These are phyloP conservation scores for Sutorius australiensis DNA, from an alignment of 768 basidiomycete species.

Conservation along the genomic window DNA sequence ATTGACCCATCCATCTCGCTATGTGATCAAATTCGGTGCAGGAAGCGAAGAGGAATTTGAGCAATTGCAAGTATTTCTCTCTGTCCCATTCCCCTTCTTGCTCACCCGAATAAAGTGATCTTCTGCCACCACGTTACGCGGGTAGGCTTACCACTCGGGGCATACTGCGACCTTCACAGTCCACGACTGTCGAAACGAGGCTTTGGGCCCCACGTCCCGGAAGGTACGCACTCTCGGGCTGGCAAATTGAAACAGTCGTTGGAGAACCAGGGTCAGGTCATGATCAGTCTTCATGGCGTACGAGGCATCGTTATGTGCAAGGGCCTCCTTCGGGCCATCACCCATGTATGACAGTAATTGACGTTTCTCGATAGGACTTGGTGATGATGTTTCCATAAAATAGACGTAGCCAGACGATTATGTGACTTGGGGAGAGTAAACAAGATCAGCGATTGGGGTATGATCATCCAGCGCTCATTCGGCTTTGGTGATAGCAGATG, in stretches of 20 bases:
- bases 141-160: slow-evolving; percentile 70
- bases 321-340: slow-evolving; percentile 27
- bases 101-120: slow-evolving; percentile 31
- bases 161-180: slow-evolving; percentile 47
- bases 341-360: slow-evolving; percentile 35
- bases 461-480: slow-evolving; percentile 14
- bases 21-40: slow-evolving; percentile 47
- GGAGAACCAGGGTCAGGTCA: slow-evolving; percentile 31
- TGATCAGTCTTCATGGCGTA: slow-evolving; percentile 28
- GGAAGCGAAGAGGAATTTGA: slow-evolving; percentile 19
- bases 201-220: slow-evolving; percentile 65
- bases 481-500: slow-evolving; percentile 14
- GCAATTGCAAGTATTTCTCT: slow-evolving; percentile 18
- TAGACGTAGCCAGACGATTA: slow-evolving; percentile 12
- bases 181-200: slow-evolving; percentile 41
- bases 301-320: slow-evolving; percentile 41
- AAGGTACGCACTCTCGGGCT: slow-evolving; percentile 59
- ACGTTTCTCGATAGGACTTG: slow-evolving; percentile 8
- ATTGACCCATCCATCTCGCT: slow-evolving; percentile 54
- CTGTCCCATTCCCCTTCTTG: neutral
- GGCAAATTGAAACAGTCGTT: slow-evolving; percentile 69
- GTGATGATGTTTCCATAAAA: slow-evolving; percentile 3
- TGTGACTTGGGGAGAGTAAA: neutral
- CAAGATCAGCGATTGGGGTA: slow-evolving; percentile 13
- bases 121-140: slow-evolving; percentile 52